Evolutionary conservation across 805 yeast genomes (phyloP).

Genomic region (Kuraishia hungarica): DNA sequence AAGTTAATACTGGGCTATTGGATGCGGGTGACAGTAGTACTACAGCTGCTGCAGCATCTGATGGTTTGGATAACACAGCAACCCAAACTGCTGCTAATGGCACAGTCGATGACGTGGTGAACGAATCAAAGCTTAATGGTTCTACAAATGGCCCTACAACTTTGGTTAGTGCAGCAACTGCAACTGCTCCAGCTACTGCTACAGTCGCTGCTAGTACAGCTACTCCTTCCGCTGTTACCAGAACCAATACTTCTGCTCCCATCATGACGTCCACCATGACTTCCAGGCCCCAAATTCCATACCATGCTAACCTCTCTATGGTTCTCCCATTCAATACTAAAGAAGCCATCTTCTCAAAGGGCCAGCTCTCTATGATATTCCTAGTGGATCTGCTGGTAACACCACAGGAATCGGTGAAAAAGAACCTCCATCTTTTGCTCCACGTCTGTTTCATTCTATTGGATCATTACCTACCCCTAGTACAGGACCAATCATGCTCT

Average conservation of each 20-base stretch:
- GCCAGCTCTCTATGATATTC: constrained; percentile 81
- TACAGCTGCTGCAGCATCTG: no score
- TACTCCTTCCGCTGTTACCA: constrained; percentile 25
- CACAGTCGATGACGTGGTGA: no score
- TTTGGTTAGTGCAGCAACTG: no score
- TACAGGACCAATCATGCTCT: constrained; percentile 78
- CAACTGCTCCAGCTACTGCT: neutral
- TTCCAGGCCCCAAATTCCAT: constrained; percentile 37
- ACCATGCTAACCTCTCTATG: constrained; percentile 63
- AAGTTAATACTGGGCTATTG: no score
- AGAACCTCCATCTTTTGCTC: constrained; percentile 47
- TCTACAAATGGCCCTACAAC: no score
- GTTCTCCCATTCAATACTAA: constrained; percentile 34
- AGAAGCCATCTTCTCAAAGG: constrained; percentile 75
- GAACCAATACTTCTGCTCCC: no score
- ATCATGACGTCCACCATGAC: no score
- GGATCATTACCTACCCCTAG: constrained; percentile 80
- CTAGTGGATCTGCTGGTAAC: constrained; percentile 71
- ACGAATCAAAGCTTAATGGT: no score
- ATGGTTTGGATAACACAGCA: no score
- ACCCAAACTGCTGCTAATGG: no score
- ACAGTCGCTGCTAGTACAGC: constrained; percentile 25
- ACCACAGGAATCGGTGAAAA: constrained; percentile 52
- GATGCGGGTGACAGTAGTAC: no score
- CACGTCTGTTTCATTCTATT: constrained; percentile 75